A percentile compares a stretch with the other conserved stretches of the same genome.
These are phyloP conservation scores for Plasmodium gallinaceum DNA, from an alignment of 169 alveolate genomes.

Conservation along the genomic window DNA sequence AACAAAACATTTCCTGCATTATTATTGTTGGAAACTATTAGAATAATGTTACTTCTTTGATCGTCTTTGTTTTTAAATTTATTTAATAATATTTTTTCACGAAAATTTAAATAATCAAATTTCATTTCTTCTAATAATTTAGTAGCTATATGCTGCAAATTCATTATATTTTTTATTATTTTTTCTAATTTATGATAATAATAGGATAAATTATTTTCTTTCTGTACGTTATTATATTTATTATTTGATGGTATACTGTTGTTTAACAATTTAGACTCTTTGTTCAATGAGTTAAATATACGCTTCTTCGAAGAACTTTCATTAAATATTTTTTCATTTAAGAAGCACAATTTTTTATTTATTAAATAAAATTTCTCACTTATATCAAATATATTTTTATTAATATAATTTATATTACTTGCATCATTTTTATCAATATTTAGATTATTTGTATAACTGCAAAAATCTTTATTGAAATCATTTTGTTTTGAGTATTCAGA, in stretches of 20 bases:
- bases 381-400: neutral
- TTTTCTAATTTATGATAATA: neutral
- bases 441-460: neutral
- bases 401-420: neutral
- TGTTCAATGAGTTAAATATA: neutral
- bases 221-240: neutral
- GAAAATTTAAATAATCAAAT: conserved; percentile 22
- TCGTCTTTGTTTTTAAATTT: neutral
- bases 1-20: neutral
- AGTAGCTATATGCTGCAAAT: conserved; percentile 17
- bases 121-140: conserved; percentile 15
- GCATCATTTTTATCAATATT: neutral
- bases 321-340: neutral
- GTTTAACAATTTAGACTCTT: neutral
- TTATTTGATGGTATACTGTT: neutral
- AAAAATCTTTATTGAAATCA: neutral
- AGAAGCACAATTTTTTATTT: neutral
- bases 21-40: conserved; percentile 1
- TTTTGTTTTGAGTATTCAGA: neutral
- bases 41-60: neutral
- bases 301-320: neutral
- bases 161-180: neutral
- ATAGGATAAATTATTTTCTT: neutral
- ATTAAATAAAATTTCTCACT: neutral
- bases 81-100: conserved; percentile 3